phyloP scores from a whole-genome alignment of 768 basidiomycete species.

The Xerocomus potaroensis region DNA sequence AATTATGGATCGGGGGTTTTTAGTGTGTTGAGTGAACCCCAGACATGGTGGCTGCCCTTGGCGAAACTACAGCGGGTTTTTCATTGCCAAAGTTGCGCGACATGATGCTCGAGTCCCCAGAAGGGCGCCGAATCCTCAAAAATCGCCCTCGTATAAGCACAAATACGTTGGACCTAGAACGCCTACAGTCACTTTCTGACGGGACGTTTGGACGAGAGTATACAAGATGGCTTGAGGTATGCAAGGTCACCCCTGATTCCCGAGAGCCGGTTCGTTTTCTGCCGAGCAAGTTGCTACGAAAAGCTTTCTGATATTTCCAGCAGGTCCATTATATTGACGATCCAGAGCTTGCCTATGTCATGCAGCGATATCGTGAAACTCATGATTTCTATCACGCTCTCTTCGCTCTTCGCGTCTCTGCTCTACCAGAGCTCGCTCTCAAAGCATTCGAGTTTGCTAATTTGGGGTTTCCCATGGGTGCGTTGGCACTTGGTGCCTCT shows the following conservation, averaged over 20 bases:
- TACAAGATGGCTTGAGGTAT: constrained; percentile 82
- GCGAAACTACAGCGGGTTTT: constrained; percentile 85
- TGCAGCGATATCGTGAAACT: constrained; percentile 97
- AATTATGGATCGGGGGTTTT: neutral
- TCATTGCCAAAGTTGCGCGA: constrained; percentile 74
- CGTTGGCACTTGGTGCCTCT: constrained; percentile 61
- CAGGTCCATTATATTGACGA: constrained; percentile 95
- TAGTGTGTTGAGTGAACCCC: neutral
- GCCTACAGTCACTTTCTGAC: constrained; percentile 61
- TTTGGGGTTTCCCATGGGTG: constrained; percentile 84
- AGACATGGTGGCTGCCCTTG: constrained; percentile 96
- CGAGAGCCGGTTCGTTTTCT: constrained; percentile 67
- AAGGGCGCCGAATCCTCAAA: constrained; percentile 81
- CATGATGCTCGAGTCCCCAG: constrained; percentile 68
- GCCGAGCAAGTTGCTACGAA: neutral
- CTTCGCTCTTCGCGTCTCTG: constrained; percentile 81
- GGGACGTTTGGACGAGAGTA: constrained; percentile 87
- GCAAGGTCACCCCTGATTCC: constrained; percentile 90
- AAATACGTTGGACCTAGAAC: constrained; percentile 65
- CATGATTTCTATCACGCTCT: constrained; percentile 98
- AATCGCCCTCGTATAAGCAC: constrained; percentile 82
- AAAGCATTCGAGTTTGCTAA: constrained; percentile 95
- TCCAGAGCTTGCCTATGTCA: constrained; percentile 94
- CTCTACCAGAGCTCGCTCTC: constrained; percentile 88
- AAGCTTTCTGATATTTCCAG: neutral